phyloP scores from a whole-genome alignment of 768 basidiomycete genomes.

The Ramaria sp. region DNA sequence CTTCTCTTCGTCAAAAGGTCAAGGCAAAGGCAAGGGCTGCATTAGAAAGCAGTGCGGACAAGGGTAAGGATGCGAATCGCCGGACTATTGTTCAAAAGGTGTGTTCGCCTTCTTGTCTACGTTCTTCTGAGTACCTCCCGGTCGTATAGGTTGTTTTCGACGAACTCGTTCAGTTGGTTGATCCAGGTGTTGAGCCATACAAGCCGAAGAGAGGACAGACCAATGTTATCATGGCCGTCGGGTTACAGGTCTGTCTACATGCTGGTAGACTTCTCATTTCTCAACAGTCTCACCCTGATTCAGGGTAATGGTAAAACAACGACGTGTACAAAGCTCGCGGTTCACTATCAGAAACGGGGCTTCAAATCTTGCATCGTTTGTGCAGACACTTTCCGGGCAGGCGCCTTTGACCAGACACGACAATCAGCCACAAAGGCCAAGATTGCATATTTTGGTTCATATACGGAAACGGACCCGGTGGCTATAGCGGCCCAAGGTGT shows the following conservation, averaged over 20 bases:
- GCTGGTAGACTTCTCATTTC: background rate
- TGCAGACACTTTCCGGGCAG: slow-evolving; percentile 98
- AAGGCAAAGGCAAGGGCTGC: slow-evolving; percentile 82
- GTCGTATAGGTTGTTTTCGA: slow-evolving; percentile 78
- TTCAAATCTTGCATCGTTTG: slow-evolving; percentile 97
- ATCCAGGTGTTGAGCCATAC: slow-evolving; percentile 91
- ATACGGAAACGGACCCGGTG: slow-evolving; percentile 98
- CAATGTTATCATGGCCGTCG: slow-evolving; percentile 96
- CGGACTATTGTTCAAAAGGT: slow-evolving; percentile 92
- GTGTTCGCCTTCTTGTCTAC: slow-evolving; percentile 6
- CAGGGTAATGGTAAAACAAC: slow-evolving; percentile 99
- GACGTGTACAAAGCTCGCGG: slow-evolving; percentile 96
- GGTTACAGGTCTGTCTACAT: slow-evolving; percentile 61
- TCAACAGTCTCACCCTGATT: slow-evolving; percentile 5
- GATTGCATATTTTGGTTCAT: slow-evolving; percentile 97
- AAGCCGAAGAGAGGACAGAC: slow-evolving; percentile 92
- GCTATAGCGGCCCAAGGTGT: slow-evolving; percentile 92
- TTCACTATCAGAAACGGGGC: slow-evolving; percentile 93
- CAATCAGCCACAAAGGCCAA: slow-evolving; percentile 99
- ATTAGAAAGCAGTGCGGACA: slow-evolving; percentile 56
- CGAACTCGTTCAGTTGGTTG: slow-evolving; percentile 89
- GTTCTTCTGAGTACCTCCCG: background rate
- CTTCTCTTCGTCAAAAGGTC: slow-evolving; percentile 78
- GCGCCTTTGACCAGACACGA: slow-evolving; percentile 97
- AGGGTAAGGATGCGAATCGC: slow-evolving; percentile 69